Evolutionary conservation across 306 rosid species (phyloP).

Genomic region (Cicer chorassanicum): DNA sequence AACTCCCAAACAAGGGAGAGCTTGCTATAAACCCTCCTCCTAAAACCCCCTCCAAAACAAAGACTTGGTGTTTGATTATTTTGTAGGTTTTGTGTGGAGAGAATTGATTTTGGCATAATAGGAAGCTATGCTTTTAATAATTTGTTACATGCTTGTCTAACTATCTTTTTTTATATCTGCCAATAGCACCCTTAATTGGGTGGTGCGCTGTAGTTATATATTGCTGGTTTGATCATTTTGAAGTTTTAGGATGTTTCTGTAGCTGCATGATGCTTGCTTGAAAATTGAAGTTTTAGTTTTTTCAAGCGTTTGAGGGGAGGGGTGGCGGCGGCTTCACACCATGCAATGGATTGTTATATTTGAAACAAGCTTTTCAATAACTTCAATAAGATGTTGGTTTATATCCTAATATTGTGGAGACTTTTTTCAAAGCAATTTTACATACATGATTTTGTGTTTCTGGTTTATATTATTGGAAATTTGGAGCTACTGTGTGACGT

Average conservation of each 20-base stretch:
- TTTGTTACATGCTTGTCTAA: not conserved
- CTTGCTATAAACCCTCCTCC: not conserved
- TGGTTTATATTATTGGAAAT: conserved; percentile 23
- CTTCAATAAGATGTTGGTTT: conserved; percentile 21
- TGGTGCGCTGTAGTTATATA: not conserved
- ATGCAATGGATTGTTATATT: conserved; percentile 11
- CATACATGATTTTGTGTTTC: not conserved
- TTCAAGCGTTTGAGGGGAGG: not conserved
- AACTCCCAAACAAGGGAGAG: not conserved
- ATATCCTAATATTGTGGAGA: not conserved
- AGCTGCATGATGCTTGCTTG: not conserved
- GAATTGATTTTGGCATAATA: conserved; percentile 12
- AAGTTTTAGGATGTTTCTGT: not conserved
- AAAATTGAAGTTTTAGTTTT: not conserved
- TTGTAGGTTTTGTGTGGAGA: not conserved
- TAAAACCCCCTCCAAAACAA: not conserved
- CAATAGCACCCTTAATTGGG: conserved; percentile 4
- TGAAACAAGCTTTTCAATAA: conserved; percentile 10
- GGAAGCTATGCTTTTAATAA: not conserved
- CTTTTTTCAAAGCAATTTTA: conserved; percentile 15
- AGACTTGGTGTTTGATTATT: not conserved
- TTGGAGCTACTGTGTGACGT: conserved; percentile 1
- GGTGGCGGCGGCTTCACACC: not conserved
- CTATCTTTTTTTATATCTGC: not conserved
- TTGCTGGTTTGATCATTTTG: conserved; percentile 7